These are phyloP conservation scores for Erythrobasidium hasegawianum DNA, from an alignment of 1,284 basidiomycete genomes.

Conservation along the genomic window DNA sequence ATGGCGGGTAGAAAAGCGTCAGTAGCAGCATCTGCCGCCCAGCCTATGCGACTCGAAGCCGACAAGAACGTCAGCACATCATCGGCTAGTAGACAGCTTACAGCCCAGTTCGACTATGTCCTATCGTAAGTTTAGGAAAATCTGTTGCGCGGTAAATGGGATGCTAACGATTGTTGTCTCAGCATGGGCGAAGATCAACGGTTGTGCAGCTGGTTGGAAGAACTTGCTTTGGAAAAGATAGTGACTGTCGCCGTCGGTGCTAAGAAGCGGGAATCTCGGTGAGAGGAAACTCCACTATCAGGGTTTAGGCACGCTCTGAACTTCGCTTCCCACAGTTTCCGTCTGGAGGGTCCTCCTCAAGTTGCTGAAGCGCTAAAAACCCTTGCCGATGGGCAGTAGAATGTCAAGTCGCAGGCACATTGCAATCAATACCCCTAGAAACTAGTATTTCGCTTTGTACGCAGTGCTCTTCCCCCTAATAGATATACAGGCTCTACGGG, in stretches of 20 bases:
- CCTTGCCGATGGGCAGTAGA: neutral
- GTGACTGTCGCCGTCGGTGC: conserved; percentile 27
- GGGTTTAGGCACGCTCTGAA: no score
- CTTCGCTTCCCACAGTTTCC: neutral
- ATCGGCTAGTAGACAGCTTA: conserved; percentile 18
- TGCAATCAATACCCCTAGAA: no score
- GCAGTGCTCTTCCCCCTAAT: no score
- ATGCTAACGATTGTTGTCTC: neutral
- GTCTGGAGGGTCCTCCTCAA: neutral
- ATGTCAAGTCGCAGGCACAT: neutral
- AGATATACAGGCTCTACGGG: no score
- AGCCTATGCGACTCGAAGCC: neutral
- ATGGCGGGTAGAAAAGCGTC: neutral
- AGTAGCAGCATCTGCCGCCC: neutral
- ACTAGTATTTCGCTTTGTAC: no score
- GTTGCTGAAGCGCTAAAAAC: neutral
- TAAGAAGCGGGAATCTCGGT: conserved; percentile 16
- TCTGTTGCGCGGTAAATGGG: neutral
- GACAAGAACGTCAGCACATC: neutral
- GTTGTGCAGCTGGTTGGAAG: conserved; percentile 27
- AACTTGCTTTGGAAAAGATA: conserved; percentile 27
- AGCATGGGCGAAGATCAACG: conserved; percentile 29
- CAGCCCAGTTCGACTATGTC: conserved; percentile 32
- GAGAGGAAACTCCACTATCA: no score
- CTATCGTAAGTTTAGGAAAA: conserved; percentile 26